Conservation (phyloP, 139 green algal species). For the Chlamydomonas sp. region DNA sequence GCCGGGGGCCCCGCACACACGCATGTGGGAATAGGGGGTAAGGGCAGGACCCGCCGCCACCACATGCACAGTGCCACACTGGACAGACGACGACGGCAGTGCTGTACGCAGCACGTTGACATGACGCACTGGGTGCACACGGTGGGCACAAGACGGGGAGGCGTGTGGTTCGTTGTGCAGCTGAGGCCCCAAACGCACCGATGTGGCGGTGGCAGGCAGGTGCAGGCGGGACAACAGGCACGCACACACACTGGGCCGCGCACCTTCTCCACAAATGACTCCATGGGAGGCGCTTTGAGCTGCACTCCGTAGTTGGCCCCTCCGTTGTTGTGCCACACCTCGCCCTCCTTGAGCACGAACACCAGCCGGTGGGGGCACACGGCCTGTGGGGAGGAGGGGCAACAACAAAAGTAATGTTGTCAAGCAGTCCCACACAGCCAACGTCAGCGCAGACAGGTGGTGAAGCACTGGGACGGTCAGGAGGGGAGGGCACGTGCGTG, state of each 20-base stretch:
- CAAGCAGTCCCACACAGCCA: background rate
- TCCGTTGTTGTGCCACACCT: slow-evolving; percentile 75
- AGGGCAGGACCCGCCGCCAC: too few relatives aligned
- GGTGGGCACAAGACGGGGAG: too few relatives aligned
- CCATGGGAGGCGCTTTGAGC: slow-evolving; percentile 64
- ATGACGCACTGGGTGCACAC: too few relatives aligned
- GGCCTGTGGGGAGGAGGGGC: background rate
- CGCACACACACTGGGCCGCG: background rate
- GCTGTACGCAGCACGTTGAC: too few relatives aligned
- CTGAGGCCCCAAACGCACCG: background rate
- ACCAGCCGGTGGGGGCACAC: slow-evolving; percentile 62
- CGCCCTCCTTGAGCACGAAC: slow-evolving; percentile 75
- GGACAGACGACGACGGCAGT: too few relatives aligned
- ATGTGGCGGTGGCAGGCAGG: too few relatives aligned
- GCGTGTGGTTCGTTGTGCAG: too few relatives aligned
- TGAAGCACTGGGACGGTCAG: background rate
- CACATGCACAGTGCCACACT: too few relatives aligned
- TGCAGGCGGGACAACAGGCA: background rate
- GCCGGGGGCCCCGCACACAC: too few relatives aligned
- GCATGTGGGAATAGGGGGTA: too few relatives aligned
- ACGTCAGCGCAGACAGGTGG: background rate
- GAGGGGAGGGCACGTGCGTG: background rate
- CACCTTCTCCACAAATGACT: slow-evolving; percentile 52
- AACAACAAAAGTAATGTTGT: background rate
- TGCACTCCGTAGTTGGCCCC: slow-evolving; percentile 66